Evolutionary conservation across 2,329 filamentous ascomycete genomes (phyloP).

Genomic region (Sclerotinia glacialis): DNA sequence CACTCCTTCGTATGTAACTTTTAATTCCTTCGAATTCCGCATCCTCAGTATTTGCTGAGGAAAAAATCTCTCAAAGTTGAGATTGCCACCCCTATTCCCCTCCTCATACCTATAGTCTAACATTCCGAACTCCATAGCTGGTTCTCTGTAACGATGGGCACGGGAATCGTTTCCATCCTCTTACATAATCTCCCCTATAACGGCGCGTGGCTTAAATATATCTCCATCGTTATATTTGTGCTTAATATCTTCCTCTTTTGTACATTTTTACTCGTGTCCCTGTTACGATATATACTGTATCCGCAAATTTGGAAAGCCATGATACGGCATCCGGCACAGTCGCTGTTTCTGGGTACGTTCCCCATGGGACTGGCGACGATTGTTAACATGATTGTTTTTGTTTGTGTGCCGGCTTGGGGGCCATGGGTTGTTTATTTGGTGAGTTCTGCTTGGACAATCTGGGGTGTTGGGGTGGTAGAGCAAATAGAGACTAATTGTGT

Average conservation of each 20-base stretch:
- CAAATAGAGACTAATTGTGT: conserved; percentile 21
- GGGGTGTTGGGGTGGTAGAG: not conserved
- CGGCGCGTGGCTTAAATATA: conserved; percentile 54
- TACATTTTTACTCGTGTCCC: conserved; percentile 51
- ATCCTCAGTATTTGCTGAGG: not conserved
- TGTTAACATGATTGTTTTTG: conserved; percentile 61
- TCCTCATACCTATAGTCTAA: not conserved
- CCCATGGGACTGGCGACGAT: conserved; percentile 69
- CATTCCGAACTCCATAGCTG: conserved; percentile 43
- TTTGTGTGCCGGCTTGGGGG: conserved; percentile 61
- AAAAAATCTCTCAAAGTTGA: not conserved
- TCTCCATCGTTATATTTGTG: conserved; percentile 59
- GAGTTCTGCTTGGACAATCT: conserved; percentile 19
- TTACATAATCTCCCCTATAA: conserved; percentile 62
- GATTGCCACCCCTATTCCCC: not conserved
- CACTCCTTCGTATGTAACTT: conserved; percentile 49
- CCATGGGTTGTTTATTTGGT: conserved; percentile 51
- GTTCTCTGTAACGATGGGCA: conserved; percentile 64
- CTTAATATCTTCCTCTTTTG: conserved; percentile 59
- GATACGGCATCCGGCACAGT: conserved; percentile 64
- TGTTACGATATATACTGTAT: conserved; percentile 62
- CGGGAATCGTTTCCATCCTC: conserved; percentile 63
- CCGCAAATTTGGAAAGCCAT: conserved; percentile 64
- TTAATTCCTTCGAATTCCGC: not conserved
- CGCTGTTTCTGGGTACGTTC: conserved; percentile 65